These are phyloP conservation scores for Boletus subparvulus DNA, from an alignment of 768 basidiomycete genomes.

Conservation along the genomic window DNA sequence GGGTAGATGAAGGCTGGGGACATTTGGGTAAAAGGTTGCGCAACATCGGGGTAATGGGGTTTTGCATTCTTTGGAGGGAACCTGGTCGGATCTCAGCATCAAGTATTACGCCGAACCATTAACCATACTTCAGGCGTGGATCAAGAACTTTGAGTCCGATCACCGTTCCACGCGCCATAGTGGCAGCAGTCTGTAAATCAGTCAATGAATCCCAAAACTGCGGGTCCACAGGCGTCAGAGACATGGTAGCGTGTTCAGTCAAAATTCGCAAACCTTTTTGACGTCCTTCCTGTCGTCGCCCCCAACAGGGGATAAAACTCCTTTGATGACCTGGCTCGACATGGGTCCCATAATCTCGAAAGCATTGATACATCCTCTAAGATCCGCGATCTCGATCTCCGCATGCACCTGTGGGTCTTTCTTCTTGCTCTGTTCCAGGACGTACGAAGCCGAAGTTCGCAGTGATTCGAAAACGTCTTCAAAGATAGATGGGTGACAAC, in stretches of 20 bases:
- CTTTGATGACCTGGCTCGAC: conserved; percentile 70
- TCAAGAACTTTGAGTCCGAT: conserved; percentile 81
- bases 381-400: conserved; percentile 66
- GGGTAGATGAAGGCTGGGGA: conserved; percentile 47
- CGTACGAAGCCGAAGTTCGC: conserved; percentile 48
- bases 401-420: conserved; percentile 19
- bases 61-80: conserved; percentile 83
- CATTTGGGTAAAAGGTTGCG: conserved; percentile 24
- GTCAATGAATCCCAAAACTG: conserved; percentile 58
- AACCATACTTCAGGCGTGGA: conserved; percentile 75
- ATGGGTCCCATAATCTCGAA: conserved; percentile 93
- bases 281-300: conserved; percentile 56
- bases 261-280: conserved; percentile 44
- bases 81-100: conserved; percentile 37
- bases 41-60: conserved; percentile 29
- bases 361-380: conserved; percentile 67
- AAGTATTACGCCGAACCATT: not conserved
- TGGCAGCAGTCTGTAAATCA: conserved; percentile 61
- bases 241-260: not conserved
- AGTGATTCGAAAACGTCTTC: conserved; percentile 55
- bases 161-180: conserved; percentile 71
- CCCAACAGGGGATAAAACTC: conserved; percentile 52
- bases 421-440: conserved; percentile 40
- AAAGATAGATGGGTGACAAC: conserved; percentile 74
- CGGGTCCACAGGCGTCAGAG: conserved; percentile 1